Percentiles rank a stretch among this genome's conserved stretches.
Conservation (phyloP, 2,329 filamentous ascomycete species). For the Aureobasidium mangrovei region DNA sequence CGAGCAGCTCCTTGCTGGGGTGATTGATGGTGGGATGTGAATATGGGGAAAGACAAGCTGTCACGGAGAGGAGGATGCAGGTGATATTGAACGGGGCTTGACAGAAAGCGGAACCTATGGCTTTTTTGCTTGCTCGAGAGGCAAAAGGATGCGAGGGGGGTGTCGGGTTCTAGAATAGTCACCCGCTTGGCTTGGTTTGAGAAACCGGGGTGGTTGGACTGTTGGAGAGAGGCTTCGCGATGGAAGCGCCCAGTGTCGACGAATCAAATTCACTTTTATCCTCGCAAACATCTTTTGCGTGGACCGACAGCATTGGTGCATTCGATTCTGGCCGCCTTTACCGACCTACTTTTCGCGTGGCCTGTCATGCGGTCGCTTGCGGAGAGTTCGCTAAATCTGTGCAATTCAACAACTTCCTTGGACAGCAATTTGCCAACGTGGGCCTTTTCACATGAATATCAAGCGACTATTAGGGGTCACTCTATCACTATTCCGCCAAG, state of each 20-base stretch:
- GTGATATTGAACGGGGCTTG: conserved; percentile 10
- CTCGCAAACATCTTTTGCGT: too few species aligned
- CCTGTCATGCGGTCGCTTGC: too few species aligned
- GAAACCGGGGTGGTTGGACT: conserved; percentile 4
- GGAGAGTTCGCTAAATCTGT: too few species aligned
- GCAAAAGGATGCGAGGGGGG: neutral
- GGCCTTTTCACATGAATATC: too few species aligned
- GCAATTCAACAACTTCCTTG: too few species aligned
- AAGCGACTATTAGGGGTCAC: neutral
- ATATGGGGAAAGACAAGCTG: neutral
- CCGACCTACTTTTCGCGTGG: too few species aligned
- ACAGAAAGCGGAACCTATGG: neutral
- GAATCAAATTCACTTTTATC: neutral
- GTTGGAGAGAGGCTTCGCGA: neutral
- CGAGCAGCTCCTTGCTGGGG: neutral
- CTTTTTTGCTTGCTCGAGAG: neutral
- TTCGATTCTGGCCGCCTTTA: too few species aligned
- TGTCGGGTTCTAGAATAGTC: neutral
- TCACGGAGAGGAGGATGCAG: neutral
- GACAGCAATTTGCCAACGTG: too few species aligned
- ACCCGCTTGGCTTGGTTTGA: neutral
- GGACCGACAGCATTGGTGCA: too few species aligned
- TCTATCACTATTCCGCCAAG: neutral
- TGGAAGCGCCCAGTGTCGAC: neutral
- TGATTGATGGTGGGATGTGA: neutral